These are phyloP conservation scores for Berkeleyomyces basicola DNA, from an alignment of 2,329 filamentous ascomycete genomes.

Conservation along the genomic window DNA sequence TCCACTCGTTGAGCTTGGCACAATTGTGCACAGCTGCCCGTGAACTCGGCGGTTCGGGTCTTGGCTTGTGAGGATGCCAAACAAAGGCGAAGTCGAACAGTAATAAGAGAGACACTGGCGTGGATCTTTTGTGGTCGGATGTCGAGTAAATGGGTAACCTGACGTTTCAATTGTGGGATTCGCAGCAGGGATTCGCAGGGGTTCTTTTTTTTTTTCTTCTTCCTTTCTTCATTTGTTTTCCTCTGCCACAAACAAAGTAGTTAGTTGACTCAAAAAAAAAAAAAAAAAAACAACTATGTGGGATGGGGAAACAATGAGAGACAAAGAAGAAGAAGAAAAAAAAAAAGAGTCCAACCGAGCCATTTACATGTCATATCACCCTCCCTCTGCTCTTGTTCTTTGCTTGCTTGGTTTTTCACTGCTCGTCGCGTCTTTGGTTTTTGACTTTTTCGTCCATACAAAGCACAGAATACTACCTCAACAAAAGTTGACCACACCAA, in stretches of 20 bases:
- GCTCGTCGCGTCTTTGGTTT: neutral
- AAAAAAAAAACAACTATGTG: neutral
- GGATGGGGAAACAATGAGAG: neutral
- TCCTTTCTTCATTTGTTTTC: neutral
- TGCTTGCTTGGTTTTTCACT: too few species aligned
- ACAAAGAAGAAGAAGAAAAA: neutral
- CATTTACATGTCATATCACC: too few species aligned
- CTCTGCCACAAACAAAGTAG: neutral
- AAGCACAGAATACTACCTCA: neutral
- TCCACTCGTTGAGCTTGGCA: neutral
- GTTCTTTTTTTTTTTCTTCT: neutral
- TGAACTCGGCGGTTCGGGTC: neutral
- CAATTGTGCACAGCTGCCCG: neutral
- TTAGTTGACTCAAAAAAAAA: neutral
- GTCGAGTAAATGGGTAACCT: neutral
- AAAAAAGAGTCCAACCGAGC: neutral
- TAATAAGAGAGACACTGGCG: neutral
- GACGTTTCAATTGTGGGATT: neutral
- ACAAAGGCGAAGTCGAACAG: neutral
- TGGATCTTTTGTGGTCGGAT: neutral
- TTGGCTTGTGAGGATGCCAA: neutral
- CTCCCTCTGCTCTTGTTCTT: too few species aligned
- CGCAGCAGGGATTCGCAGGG: neutral
- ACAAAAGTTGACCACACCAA: neutral
- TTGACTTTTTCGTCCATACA: neutral